phyloP scores from a whole-genome alignment of 2,329 filamentous ascomycete genomes.

The Penicillium palitans region DNA sequence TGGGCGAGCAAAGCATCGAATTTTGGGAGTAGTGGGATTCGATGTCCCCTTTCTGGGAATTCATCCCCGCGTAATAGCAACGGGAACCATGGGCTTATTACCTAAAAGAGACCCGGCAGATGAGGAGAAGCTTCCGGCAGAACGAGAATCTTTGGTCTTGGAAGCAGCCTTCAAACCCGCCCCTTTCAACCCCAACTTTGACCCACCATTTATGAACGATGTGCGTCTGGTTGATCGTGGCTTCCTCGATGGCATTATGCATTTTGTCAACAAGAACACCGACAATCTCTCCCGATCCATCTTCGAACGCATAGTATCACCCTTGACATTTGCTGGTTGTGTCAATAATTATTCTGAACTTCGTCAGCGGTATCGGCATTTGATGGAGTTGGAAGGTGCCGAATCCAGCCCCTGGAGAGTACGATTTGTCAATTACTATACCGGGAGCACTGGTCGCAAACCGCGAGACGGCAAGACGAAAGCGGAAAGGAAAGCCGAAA shows the following conservation, averaged over 20 bases:
- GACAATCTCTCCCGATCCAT: conserved; percentile 70
- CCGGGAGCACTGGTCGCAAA: conserved; percentile 67
- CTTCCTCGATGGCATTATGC: conserved; percentile 61
- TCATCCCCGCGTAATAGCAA: conserved; percentile 82
- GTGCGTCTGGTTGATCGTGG: conserved; percentile 67
- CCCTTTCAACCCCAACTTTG: conserved; percentile 62
- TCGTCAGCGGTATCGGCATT: conserved; percentile 65
- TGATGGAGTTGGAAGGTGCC: conserved; percentile 71
- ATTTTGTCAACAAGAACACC: conserved; percentile 80
- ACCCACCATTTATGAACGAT: conserved; percentile 76
- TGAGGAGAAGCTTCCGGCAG: conserved; percentile 20
- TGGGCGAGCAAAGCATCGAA: conserved; percentile 59
- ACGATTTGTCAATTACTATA: conserved; percentile 88
- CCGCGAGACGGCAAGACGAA: conserved; percentile 44
- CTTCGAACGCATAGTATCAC: conserved; percentile 71
- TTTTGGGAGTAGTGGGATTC: conserved; percentile 77
- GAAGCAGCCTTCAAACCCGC: conserved; percentile 23
- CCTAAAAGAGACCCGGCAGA: conserved; percentile 20
- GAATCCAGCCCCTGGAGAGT: conserved; percentile 53
- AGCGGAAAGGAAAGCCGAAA: conserved; percentile 22
- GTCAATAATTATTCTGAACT: conserved; percentile 74
- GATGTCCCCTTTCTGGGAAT: conserved; percentile 87
- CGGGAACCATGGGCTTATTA: conserved; percentile 78
- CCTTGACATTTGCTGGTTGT: conserved; percentile 79
- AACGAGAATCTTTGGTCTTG: conserved; percentile 23